A percentile compares a stretch with the other conserved stretches of the same genome.
Evolutionary conservation across 768 basidiomycete genomes (phyloP).

Genomic region (Asterophora lycoperdoides): DNA sequence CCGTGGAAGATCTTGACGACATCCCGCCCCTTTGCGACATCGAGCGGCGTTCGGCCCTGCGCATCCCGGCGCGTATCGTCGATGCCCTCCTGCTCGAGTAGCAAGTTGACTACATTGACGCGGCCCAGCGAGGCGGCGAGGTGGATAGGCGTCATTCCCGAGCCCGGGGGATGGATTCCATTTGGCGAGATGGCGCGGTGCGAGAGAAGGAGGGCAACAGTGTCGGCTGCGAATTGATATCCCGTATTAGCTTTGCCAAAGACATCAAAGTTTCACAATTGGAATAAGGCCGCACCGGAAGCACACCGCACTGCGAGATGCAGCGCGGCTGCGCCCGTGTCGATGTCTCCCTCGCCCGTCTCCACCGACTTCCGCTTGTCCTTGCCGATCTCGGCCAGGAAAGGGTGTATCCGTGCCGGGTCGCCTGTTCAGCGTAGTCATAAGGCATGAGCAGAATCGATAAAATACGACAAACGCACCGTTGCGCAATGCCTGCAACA

Average conservation of each 20-base stretch:
- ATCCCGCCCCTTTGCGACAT: slow-evolving; percentile 71
- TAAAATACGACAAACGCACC: slow-evolving; percentile 35
- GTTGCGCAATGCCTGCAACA: slow-evolving; percentile 57
- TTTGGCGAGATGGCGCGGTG: slow-evolving; percentile 80
- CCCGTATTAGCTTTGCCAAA: no score
- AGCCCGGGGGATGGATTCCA: slow-evolving; percentile 66
- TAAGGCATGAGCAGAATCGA: background rate
- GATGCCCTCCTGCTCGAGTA: slow-evolving; percentile 75
- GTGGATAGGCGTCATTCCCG: slow-evolving; percentile 72
- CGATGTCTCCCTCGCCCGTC: slow-evolving; percentile 32
- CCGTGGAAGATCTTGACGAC: slow-evolving; percentile 64
- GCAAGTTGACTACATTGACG: slow-evolving; percentile 63
- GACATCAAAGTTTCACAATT: no score
- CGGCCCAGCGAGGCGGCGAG: slow-evolving; percentile 66
- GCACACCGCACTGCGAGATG: slow-evolving; percentile 84
- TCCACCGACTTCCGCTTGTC: slow-evolving; percentile 41
- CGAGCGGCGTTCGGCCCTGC: slow-evolving; percentile 62
- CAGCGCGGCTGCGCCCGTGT: slow-evolving; percentile 70
- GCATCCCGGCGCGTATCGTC: slow-evolving; percentile 73
- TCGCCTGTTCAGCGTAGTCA: slow-evolving; percentile 48
- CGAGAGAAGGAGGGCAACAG: slow-evolving; percentile 61
- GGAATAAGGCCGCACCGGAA: slow-evolving; percentile 45
- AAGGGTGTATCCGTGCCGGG: slow-evolving; percentile 74
- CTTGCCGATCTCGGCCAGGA: slow-evolving; percentile 71
- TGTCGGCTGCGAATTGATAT: slow-evolving; percentile 45